Evolutionary conservation across 495 filamentous ascomycete species (phyloP), one percentile per base, ranked within the genome.

Genomic region (Tuber calosporum): DNA sequence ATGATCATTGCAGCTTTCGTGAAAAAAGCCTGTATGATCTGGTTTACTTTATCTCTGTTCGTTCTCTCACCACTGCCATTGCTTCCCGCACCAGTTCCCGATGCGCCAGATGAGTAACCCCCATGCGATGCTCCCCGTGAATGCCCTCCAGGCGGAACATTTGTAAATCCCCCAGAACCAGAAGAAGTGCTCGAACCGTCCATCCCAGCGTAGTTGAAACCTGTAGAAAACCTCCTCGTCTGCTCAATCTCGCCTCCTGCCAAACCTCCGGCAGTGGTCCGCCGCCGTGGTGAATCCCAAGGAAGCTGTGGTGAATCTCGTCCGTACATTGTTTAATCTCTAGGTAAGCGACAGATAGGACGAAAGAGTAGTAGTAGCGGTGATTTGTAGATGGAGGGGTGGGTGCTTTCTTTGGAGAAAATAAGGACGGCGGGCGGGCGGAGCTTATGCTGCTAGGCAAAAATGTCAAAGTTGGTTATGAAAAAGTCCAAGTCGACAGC

Each of bases 1-100:
- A 99, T 91, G 53, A 95, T 88, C 72, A 95, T 87, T 72, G 93
- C 92, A 45, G 92, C 90, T 85, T 98, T 99, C 69, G 87, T 89
- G 82, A 93, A 91, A 82, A 96, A 96, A 81, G 96, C 96, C 93
- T 98, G 82, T 66, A 81, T 77, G 73, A 81, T 77, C 68, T 81
- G 80, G 40, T 81, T 81, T 68, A 81, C 80, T 73, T 74, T 79
- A n/a, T 79, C 79, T 76, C 76, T 78, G 37, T 70, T 74, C 36
- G 72, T 80, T 30, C 72, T 80, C 71, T 80, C 79, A 42, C 72
- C 72, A 39, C 72, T 69, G 30, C 67, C 71, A 38, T 66, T 66
- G 30, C 26, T 62, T 36, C 71, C 66, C n/a, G 39, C 34, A 22
- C 68, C 58, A 66, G 42, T 45, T 58, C 75, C 75, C 43, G 71